Evolutionary conservation across 345 rosid species (phyloP).

Genomic region (Theobroma cacao): DNA sequence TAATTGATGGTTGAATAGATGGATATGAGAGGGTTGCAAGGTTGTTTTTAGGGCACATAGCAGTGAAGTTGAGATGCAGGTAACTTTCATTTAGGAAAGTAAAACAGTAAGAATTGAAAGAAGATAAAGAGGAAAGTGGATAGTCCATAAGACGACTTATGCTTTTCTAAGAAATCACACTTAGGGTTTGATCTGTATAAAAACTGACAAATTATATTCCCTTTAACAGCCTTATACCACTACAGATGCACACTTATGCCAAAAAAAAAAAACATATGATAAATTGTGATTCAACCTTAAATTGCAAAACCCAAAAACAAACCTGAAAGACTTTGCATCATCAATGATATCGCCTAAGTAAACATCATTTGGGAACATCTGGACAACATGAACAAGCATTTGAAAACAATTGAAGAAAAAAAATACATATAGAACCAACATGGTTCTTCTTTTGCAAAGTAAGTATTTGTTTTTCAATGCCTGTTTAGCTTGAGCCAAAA

Average conservation of each 20-base stretch:
- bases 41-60: not conserved
- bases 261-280: not conserved
- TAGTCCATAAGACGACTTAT: not conserved
- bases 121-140: not conserved
- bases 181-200: not conserved
- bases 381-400: constrained; percentile 19
- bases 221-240: not conserved
- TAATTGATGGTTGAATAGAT: not conserved
- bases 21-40: not conserved
- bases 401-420: not conserved
- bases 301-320: constrained; percentile 13
- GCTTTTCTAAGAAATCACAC: not conserved
- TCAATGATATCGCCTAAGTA: constrained; percentile 66
- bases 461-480: not conserved
- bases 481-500: constrained; percentile 6
- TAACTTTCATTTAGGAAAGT: not conserved
- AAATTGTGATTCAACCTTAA: constrained; percentile 7
- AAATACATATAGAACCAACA: not conserved
- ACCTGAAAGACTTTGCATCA: constrained; percentile 80
- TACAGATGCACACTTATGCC: not conserved
- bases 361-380: constrained; percentile 86
- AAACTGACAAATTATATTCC: not conserved
- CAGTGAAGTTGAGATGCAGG: not conserved
- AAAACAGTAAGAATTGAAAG: not conserved
- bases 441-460: constrained; percentile 1